A percentile compares a stretch with the other conserved stretches of the same genome.
These are phyloP conservation scores for Xanthoconium stramineum DNA, from an alignment of 768 basidiomycete species.

Conservation along the genomic window DNA sequence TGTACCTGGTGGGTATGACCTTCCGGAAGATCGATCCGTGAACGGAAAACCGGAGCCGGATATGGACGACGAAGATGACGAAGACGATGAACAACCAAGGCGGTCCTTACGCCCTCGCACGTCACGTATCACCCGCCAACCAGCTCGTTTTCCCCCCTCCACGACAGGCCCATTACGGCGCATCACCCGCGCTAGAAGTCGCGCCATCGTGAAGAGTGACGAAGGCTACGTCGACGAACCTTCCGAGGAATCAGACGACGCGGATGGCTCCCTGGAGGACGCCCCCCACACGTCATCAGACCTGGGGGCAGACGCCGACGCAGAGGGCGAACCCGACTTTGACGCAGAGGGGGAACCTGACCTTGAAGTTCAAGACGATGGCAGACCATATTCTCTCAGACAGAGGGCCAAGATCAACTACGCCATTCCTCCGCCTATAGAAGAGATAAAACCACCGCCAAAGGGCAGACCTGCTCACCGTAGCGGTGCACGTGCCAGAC, in stretches of 20 bases:
- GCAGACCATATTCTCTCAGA: slow-evolving; percentile 54
- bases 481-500: slow-evolving; percentile 38
- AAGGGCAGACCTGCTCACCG: slow-evolving; percentile 38
- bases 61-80: slow-evolving; percentile 33
- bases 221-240: slow-evolving; percentile 51
- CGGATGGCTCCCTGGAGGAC: slow-evolving; percentile 59
- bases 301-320: slow-evolving; percentile 34
- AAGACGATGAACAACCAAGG: slow-evolving; percentile 26
- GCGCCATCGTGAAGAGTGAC: slow-evolving; percentile 39
- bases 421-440: slow-evolving; percentile 76
- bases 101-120: slow-evolving; percentile 14
- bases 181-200: slow-evolving; percentile 27
- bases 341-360: slow-evolving; percentile 39
- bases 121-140: slow-evolving; percentile 25
- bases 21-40: slow-evolving; percentile 7
- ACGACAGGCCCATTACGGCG: slow-evolving; percentile 1
- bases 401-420: slow-evolving; percentile 70
- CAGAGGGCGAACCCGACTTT: slow-evolving; percentile 38
- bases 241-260: slow-evolving; percentile 49
- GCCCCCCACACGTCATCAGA: slow-evolving; percentile 42
- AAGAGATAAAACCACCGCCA: slow-evolving; percentile 51
- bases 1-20: slow-evolving; percentile 9
- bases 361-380: slow-evolving; percentile 40
- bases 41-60: slow-evolving; percentile 20
- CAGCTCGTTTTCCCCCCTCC: slow-evolving; percentile 7